Base-by-base conservation (phyloP, 768 basidiomycete genomes). In the Hysterangium stoloniferum region DNA sequence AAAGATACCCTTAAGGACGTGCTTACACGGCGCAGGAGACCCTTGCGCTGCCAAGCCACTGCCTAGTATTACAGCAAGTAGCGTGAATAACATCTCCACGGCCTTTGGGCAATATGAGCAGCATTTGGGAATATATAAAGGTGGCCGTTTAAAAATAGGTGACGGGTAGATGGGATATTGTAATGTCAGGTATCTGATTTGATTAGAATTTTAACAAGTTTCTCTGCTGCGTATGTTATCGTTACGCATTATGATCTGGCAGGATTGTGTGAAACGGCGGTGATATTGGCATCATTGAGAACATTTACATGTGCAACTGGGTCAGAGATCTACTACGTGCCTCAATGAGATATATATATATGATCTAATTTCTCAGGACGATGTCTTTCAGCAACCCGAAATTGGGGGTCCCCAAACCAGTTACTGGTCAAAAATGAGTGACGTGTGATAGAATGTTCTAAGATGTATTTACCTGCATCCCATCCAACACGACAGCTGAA, bases 401-500 rank as follows among this genome's bases (percentile, higher is more conserved):
- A 20, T 50, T 42, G n/a, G 48, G 48, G 4, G 48, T 50, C 8
- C 48, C 48, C 22, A 40, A 50, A 17, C 48, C 48, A 2, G 48
- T 50, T 7, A 50, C 47, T 48, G 37, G 36, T 19, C 15, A 20
- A 36, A 36, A 17, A 36, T 2, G 15, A 24, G 27, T 25, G 25
- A 48, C 25, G 6, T 25, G n/a, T n/a, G 33, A 15, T 8, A 31
- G 9, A 17, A n/a, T 34, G 24, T 3, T 20, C 11, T 33, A 34
- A n/a, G 27, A 17, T 36, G 15, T 9, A 35, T 69, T 60, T 55
- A 78, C 78, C 71, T 29, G 79, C 74, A 66, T 81, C 79, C 79
- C 80, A 82, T 40, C 80, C 80, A 46, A 24, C 28, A 17, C 37
- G 4, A 52, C 34, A 46, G 42, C 35, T 80, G 60, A 84, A 85